Evolutionary conservation across 306 rosid species (phyloP).

Genomic region (Dryas drummondii): DNA sequence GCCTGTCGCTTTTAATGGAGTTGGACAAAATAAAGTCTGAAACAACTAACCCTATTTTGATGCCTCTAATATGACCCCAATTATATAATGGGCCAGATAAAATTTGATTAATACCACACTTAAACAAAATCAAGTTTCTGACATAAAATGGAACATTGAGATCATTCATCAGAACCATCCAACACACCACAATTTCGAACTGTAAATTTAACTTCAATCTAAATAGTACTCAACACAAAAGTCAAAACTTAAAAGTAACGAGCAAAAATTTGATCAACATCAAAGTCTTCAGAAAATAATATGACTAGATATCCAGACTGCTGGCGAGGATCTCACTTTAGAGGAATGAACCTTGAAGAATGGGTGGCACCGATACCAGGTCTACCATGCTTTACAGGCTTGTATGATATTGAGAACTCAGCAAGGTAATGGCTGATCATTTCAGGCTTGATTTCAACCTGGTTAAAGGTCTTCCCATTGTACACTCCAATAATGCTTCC

Average conservation of each 20-base stretch:
- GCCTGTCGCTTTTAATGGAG: too few species aligned
- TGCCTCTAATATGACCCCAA: too few species aligned
- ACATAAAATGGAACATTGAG: background rate
- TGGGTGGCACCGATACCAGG: constrained; percentile 99
- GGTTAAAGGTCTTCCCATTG: constrained; percentile 94
- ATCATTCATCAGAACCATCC: background rate
- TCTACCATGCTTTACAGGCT: constrained; percentile 94
- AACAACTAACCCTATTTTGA: too few species aligned
- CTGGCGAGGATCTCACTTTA: constrained; percentile 54
- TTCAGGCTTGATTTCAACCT: constrained; percentile 90
- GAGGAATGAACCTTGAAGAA: constrained; percentile 96
- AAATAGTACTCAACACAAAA: background rate
- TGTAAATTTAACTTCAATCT: constrained; percentile 2
- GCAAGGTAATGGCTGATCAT: constrained; percentile 93
- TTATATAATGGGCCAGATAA: too few species aligned
- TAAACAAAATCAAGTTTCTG: background rate
- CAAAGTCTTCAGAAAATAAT: constrained; percentile 21
- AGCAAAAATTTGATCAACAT: constrained; percentile 36
- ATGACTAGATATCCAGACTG: constrained; percentile 24
- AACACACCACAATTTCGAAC: background rate
- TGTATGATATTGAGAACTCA: constrained; percentile 90
- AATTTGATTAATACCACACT: too few species aligned
- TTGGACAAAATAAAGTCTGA: too few species aligned
- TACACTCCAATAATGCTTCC: constrained; percentile 88
- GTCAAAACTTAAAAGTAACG: constrained; percentile 14